Evolutionary conservation across 345 rosid species (phyloP), one percentile per base, ranked within the genome.

Genomic region (Acer saccharum): DNA sequence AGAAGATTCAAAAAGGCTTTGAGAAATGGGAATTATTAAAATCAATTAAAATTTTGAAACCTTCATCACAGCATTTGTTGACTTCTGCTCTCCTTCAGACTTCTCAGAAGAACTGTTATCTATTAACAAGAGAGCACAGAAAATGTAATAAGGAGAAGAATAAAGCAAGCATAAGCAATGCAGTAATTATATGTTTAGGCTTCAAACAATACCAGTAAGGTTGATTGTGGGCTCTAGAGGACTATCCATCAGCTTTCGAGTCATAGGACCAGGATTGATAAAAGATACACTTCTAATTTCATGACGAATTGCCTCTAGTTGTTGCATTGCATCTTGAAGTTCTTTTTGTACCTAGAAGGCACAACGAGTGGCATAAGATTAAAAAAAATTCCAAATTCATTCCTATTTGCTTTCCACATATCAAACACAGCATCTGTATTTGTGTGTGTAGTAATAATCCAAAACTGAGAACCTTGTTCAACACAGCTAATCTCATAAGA

Each of bases 221-320:
- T 61, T 76, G 77, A 86, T 72, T 63, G 62, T 21, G 68, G 78
- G 71, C 69, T 81, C 86, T 79, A 62, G 84, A 77, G 84, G 35
- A 73, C 81, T 73, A 14, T 90, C 92, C 57, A 87, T 82, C 16
- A 89, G 81, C 77, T 89, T 93, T 71, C 93, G 88, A 73, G 97
- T 92, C 83, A 85, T 69, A 11, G 98, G 97, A 84, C 89, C 88
- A 1, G 97, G 88, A 80, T 86, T 89, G 83, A 93, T 81, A 12
- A 90, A 65, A 69, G 98, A 93, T 44, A 89, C 83, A 74, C 92
- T 90, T 52, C 91, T 82, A 11, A 94, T 87, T 79, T 93, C 98
- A 78, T 95, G 84, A 64, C 96, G 93, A 68, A 95, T 95, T 32
- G 96, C 96, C 65, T 93, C 98, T 35, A 95, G 70, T 55, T 95